Evolutionary conservation across 2,329 filamentous ascomycete species (phyloP).

Genomic region (Paracorniculantispora psalliotae): DNA sequence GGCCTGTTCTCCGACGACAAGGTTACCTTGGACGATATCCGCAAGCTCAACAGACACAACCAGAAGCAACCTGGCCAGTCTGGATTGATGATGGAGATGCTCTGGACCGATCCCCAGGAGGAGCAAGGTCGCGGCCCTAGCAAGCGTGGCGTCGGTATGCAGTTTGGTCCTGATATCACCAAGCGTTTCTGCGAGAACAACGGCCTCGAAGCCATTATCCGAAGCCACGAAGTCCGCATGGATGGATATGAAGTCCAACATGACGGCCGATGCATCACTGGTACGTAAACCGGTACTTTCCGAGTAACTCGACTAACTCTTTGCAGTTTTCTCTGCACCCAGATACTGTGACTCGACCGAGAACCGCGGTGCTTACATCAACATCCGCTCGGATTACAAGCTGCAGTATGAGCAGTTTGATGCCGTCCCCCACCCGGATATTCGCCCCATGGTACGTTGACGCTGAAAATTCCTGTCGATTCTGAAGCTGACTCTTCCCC

Average conservation of each 20-base stretch:
- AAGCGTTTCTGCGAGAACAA: slow-evolving; percentile 97
- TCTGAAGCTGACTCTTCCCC: slow-evolving; percentile 21
- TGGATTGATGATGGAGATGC: slow-evolving; percentile 99
- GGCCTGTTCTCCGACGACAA: slow-evolving; percentile 96
- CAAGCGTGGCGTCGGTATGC: slow-evolving; percentile 93
- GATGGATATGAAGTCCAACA: slow-evolving; percentile 99
- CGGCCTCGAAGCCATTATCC: slow-evolving; percentile 87
- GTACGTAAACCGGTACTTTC: slow-evolving; percentile 39
- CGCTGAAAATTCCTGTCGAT: neutral
- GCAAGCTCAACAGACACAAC: slow-evolving; percentile 83
- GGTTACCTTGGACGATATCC: slow-evolving; percentile 84
- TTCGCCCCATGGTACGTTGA: slow-evolving; percentile 75
- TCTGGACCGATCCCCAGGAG: slow-evolving; percentile 95
- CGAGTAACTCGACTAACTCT: slow-evolving; percentile 22
- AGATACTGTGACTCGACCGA: slow-evolving; percentile 97
- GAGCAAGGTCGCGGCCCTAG: slow-evolving; percentile 83
- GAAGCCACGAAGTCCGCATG: slow-evolving; percentile 97
- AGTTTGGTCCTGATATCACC: slow-evolving; percentile 95
- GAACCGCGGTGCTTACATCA: slow-evolving; percentile 98
- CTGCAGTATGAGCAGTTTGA: slow-evolving; percentile 91
- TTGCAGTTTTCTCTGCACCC: slow-evolving; percentile 82
- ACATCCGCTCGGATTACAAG: slow-evolving; percentile 87
- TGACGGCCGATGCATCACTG: slow-evolving; percentile 89
- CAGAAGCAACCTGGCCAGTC: slow-evolving; percentile 90
- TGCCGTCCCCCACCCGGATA: slow-evolving; percentile 90